These are phyloP conservation scores for Amanita fuliginea DNA, from an alignment of 768 basidiomycete genomes.

Conservation along the genomic window DNA sequence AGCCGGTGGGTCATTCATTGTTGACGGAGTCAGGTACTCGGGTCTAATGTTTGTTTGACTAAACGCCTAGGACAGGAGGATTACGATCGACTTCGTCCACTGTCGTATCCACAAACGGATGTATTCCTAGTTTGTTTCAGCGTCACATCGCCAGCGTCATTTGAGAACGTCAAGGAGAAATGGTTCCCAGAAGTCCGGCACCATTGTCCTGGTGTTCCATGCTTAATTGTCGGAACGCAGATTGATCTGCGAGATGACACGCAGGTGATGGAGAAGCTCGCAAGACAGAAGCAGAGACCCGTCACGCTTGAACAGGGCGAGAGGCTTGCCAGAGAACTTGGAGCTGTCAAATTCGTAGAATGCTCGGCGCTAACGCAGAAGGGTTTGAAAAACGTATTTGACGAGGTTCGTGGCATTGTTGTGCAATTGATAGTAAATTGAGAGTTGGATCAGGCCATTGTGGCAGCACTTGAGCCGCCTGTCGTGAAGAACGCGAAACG, in stretches of 20 bases:
- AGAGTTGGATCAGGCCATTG: slow-evolving; percentile 64
- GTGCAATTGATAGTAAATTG: slow-evolving; percentile 6
- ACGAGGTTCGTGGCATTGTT: slow-evolving; percentile 65
- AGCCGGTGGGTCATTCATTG: slow-evolving; percentile 57
- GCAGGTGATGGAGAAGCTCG: slow-evolving; percentile 89
- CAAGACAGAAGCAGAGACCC: slow-evolving; percentile 93
- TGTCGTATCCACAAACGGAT: slow-evolving; percentile 99
- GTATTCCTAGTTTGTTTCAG: slow-evolving; percentile 99
- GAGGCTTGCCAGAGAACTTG: slow-evolving; percentile 90
- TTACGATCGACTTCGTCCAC: slow-evolving; percentile 96
- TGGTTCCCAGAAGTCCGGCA: slow-evolving; percentile 99
- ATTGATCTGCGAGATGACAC: slow-evolving; percentile 92
- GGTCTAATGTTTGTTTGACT: slow-evolving; percentile 2
- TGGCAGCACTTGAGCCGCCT: slow-evolving; percentile 96
- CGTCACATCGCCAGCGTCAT: slow-evolving; percentile 95
- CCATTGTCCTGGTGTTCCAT: slow-evolving; percentile 98
- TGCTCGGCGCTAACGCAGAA: slow-evolving; percentile 99
- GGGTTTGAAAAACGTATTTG: slow-evolving; percentile 99
- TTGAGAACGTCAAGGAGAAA: slow-evolving; percentile 99
- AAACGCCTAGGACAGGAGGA: slow-evolving; percentile 82
- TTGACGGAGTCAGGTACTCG: neutral
- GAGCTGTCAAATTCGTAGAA: slow-evolving; percentile 98
- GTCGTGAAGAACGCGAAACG: slow-evolving; percentile 70
- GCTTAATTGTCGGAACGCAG: slow-evolving; percentile 98
- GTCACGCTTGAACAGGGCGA: slow-evolving; percentile 85